Conservation (phyloP, 2,329 filamentous ascomycete species). For the Neonectria magnoliae region DNA sequence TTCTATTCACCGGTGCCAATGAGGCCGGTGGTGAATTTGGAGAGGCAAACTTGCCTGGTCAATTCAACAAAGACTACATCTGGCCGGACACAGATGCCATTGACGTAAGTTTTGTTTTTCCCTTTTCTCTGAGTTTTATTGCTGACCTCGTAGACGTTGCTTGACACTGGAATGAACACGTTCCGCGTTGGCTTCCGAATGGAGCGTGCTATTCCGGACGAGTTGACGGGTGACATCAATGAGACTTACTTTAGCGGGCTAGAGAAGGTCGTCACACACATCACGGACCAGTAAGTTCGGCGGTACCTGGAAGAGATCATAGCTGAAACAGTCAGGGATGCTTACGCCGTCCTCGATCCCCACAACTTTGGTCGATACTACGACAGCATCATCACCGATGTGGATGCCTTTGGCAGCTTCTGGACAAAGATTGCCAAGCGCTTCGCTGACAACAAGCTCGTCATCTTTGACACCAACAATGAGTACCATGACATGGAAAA, state of each 20-base stretch:
- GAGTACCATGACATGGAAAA: constrained; percentile 73
- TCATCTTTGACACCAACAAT: constrained; percentile 75
- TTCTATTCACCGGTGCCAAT: constrained; percentile 47
- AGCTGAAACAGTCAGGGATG: constrained; percentile 46
- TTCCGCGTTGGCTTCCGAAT: constrained; percentile 67
- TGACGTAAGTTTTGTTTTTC: constrained; percentile 40
- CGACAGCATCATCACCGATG: constrained; percentile 62
- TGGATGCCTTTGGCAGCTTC: constrained; percentile 63
- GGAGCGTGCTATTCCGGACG: constrained; percentile 61
- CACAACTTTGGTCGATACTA: constrained; percentile 71
- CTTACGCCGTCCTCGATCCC: constrained; percentile 65
- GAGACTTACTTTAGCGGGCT: constrained; percentile 52
- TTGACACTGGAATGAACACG: constrained; percentile 63
- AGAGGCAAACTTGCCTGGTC: constrained; percentile 63
- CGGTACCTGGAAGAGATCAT: neutral
- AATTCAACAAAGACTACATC: constrained; percentile 67
- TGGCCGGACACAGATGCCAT: constrained; percentile 66
- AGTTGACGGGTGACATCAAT: constrained; percentile 54
- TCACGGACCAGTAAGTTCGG: constrained; percentile 37
- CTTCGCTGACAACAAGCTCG: constrained; percentile 63
- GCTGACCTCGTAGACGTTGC: constrained; percentile 54
- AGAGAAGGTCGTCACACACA: constrained; percentile 45
- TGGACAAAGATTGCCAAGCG: constrained; percentile 65
- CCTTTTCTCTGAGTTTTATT: neutral
- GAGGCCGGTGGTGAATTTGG: constrained; percentile 72